phyloP scores from a whole-genome alignment of 768 basidiomycete species.

The Tricholoma flavovirens region DNA sequence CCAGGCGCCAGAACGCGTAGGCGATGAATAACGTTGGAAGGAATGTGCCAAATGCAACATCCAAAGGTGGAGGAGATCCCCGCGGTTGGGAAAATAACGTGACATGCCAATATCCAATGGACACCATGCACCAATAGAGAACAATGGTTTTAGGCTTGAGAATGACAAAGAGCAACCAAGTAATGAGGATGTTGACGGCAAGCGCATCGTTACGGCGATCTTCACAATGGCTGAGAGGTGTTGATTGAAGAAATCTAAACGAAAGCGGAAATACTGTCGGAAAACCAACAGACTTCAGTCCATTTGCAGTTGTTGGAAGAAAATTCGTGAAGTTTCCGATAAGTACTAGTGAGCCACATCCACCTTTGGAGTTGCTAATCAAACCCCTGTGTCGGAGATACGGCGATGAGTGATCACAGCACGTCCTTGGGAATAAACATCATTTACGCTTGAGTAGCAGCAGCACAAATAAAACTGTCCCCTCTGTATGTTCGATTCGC shows the following conservation, averaged over 20 bases:
- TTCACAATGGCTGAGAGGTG: conserved; percentile 53
- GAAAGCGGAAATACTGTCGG: conserved; percentile 70
- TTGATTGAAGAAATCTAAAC: conserved; percentile 47
- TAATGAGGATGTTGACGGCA: conserved; percentile 66
- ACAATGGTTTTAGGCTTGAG: conserved; percentile 67
- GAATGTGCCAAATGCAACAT: conserved; percentile 71
- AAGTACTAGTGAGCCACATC: conserved; percentile 68
- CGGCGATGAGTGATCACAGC: conserved; percentile 7
- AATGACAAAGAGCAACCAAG: conserved; percentile 62
- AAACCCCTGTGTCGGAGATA: conserved; percentile 45
- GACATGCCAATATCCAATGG: conserved; percentile 84
- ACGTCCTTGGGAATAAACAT: conserved; percentile 3
- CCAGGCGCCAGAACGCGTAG: conserved; percentile 74
- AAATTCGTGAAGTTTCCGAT: conserved; percentile 72
- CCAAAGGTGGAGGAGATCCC: conserved; percentile 59
- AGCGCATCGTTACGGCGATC: conserved; percentile 69
- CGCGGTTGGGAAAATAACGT: conserved; percentile 73
- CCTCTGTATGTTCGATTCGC: conserved; percentile 65
- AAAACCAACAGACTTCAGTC: conserved; percentile 69
- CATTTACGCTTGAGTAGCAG: conserved; percentile 74
- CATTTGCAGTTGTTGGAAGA: conserved; percentile 50
- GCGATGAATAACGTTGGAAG: conserved; percentile 73
- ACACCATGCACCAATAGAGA: conserved; percentile 71
- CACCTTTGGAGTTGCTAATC: conserved; percentile 58
- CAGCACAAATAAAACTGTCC: conserved; percentile 80